Evolutionary conservation across 345 rosid species (phyloP), one percentile per base, ranked within the genome.

Genomic region (Murraya koenigii): DNA sequence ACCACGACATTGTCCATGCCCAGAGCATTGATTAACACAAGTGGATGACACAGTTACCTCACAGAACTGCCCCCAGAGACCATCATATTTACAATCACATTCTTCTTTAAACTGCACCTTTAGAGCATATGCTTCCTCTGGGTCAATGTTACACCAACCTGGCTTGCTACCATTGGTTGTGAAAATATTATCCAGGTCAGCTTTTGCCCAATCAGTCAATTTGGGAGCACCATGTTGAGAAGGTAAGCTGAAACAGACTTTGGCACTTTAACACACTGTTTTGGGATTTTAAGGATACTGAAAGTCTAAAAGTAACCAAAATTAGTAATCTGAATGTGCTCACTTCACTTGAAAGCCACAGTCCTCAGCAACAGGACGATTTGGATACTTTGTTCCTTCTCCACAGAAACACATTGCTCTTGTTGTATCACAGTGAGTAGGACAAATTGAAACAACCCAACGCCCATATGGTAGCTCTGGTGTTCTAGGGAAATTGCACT

Each of bases 371-470:
- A 78, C 89, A 26, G 99, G 99, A 69, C 99, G 96, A 77, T 90
- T 89, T 67, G 99, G 99, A 83, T 94, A 96, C 74, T 90, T 96
- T 66, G 97, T 92, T 87, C 97, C 97, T 87, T 91, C 97, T 82
- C 98, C 99, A 86, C 99, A 94, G 85, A 91, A 96, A 83, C 99
- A 96, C 97, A 89, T 92, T 72, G 99, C 97, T 83, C 94, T 87
- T 30, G 93, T 89, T 66, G 95, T 89, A 79, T 96, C 99, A 84
- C 99, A 96, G 68, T 92, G 80, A 65, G 88, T 87, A 73, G 98
- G 23, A 81, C 99, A 96, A 55, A 96, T 92, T 26, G 97, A 96
- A 75, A 96, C 97, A 86, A 91, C 94, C 97, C 96, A 92, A 81
- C 86, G 73, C 41, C 99, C 98, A 82, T 87, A 94, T 63, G 97